Percentiles rank a stretch among this genome's conserved stretches.
Evolutionary conservation across 805 yeast genomes (phyloP).

Genomic region (Starmera pachycereana): DNA sequence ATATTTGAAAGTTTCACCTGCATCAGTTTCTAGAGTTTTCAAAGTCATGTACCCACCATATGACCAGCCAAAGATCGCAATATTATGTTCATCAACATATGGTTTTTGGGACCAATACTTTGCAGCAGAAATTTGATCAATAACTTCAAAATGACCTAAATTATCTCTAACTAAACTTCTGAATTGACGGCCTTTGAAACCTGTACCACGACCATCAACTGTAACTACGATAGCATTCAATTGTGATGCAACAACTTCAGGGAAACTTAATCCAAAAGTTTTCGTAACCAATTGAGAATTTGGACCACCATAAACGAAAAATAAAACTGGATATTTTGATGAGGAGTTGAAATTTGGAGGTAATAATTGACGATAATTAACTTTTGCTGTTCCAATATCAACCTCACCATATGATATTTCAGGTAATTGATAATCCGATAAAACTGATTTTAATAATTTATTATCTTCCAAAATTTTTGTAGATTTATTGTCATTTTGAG

Average conservation of each 20-base stretch:
- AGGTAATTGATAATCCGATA: slow-evolving; percentile 48
- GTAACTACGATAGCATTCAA: slow-evolving; percentile 81
- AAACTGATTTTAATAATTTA: slow-evolving; percentile 27
- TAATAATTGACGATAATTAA: slow-evolving; percentile 64
- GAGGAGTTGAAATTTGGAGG: slow-evolving; percentile 62
- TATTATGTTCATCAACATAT: slow-evolving; percentile 57
- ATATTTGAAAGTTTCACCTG: slow-evolving; percentile 63
- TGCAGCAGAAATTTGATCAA: slow-evolving; percentile 84
- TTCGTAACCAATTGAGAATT: slow-evolving; percentile 77
- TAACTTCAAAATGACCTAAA: slow-evolving; percentile 73
- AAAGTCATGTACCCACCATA: slow-evolving; percentile 93
- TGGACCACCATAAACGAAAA: slow-evolving; percentile 93
- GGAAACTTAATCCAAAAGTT: slow-evolving; percentile 51
- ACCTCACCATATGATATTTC: slow-evolving; percentile 39
- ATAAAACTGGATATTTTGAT: slow-evolving; percentile 64
- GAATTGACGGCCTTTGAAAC: slow-evolving; percentile 71
- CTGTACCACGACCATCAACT: slow-evolving; percentile 97
- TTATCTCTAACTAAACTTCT: slow-evolving; percentile 73
- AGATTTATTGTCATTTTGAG: slow-evolving; percentile 13
- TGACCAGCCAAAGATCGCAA: slow-evolving; percentile 97
- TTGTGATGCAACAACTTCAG: slow-evolving; percentile 68
- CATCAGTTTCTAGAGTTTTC: slow-evolving; percentile 78
- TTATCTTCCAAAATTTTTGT: slow-evolving; percentile 24
- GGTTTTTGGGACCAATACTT: slow-evolving; percentile 48
- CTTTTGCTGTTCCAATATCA: slow-evolving; percentile 35